Conservation (phyloP, 345 rosid species). For the Eucalyptus guilfoylei region DNA sequence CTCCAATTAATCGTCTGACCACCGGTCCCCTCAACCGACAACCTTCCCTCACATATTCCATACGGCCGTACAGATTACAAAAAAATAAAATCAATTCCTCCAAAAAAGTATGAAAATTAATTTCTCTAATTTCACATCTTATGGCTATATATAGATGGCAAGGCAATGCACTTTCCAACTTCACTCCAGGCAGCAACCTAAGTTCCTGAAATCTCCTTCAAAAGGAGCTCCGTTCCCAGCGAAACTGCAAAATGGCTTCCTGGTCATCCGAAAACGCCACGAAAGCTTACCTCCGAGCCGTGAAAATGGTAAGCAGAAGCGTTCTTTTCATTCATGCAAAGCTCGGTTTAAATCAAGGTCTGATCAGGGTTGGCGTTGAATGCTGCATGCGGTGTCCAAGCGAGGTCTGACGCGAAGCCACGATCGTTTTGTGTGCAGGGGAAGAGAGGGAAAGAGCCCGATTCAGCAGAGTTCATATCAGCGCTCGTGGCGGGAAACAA, state of each 20-base stretch:
- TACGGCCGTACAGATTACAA: not conserved
- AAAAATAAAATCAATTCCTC: not conserved
- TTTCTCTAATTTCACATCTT: not conserved
- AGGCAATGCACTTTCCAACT: not conserved
- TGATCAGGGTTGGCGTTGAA: not conserved
- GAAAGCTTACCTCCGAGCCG: slow-evolving; percentile 35
- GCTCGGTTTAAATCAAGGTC: not conserved
- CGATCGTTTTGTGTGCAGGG: slow-evolving; percentile 5
- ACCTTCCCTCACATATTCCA: not conserved
- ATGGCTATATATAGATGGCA: not conserved
- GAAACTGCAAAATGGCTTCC: not conserved
- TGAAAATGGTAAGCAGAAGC: slow-evolving; percentile 22
- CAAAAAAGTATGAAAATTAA: not conserved
- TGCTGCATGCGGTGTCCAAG: not conserved
- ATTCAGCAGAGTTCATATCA: slow-evolving; percentile 41
- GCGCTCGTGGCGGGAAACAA: slow-evolving; percentile 52
- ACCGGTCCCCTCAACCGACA: not conserved
- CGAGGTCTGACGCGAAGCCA: not conserved
- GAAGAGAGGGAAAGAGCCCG: slow-evolving; percentile 28
- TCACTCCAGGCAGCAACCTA: not conserved
- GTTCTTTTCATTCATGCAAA: not conserved
- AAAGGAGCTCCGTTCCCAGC: not conserved
- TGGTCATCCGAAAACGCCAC: slow-evolving; percentile 62
- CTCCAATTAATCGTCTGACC: not conserved
- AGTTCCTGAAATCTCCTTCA: not conserved